These are phyloP conservation scores for Claviceps pusilla DNA, from an alignment of 2,329 filamentous ascomycete species.

Conservation along the genomic window DNA sequence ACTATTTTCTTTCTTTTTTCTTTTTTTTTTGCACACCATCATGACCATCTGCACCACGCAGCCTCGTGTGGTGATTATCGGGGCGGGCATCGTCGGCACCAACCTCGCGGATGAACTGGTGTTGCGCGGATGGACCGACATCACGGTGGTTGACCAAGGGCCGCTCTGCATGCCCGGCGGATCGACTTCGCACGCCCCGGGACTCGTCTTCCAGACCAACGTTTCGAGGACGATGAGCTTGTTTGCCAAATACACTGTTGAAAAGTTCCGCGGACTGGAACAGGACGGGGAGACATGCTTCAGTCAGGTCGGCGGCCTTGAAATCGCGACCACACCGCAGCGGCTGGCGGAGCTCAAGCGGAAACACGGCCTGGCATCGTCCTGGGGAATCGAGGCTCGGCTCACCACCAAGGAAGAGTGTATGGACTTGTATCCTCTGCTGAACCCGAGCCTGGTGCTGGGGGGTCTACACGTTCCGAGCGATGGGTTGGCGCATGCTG, in stretches of 20 bases:
- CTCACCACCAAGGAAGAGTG: constrained; percentile 39
- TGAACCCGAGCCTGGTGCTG: constrained; percentile 37
- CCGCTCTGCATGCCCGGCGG: constrained; percentile 47
- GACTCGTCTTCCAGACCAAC: constrained; percentile 49
- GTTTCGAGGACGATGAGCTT: constrained; percentile 40
- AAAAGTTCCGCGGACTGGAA: constrained; percentile 41
- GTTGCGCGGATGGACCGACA: constrained; percentile 44
- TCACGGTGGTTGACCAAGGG: constrained; percentile 51
- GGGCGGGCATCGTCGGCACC: constrained; percentile 48
- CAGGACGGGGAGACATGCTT: constrained; percentile 29
- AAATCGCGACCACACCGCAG: constrained; percentile 45
- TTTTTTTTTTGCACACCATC: neutral
- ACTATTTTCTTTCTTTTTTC: too few species aligned
- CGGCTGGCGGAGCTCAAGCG: constrained; percentile 46
- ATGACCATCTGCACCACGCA: constrained; percentile 16
- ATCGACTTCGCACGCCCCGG: constrained; percentile 50
- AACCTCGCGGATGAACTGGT: constrained; percentile 51
- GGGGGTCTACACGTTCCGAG: constrained; percentile 45
- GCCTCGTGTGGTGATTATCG: constrained; percentile 42
- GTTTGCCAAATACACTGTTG: constrained; percentile 45
- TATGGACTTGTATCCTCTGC: constrained; percentile 34
- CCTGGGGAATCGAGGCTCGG: constrained; percentile 43
- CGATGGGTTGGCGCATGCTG: constrained; percentile 46
- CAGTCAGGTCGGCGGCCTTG: constrained; percentile 48
- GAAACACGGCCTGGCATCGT: constrained; percentile 43